Evolutionary conservation across 805 yeast species (phyloP), one percentile per base, ranked within the genome.

Genomic region (Torulaspora gathmanii): DNA sequence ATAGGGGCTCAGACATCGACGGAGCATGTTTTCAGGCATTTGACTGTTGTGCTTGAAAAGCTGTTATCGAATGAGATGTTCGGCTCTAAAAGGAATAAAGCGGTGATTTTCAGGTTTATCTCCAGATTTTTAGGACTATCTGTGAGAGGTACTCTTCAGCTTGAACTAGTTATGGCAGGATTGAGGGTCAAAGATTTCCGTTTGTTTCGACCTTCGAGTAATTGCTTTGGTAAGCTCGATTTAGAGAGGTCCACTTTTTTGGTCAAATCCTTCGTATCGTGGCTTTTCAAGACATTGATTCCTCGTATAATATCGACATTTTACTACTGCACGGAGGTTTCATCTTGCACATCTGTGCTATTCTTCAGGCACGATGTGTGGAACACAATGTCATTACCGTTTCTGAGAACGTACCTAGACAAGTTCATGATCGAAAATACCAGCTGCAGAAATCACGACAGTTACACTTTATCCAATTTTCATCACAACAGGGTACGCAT

Each of bases 291-390:
- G 0, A 31, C 28, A 0, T 71, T 80, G 40, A 51, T 86, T 0
- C 65, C 74, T 6, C 70, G 67, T 13, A 47, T 85, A 1, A 52
- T 86, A 0, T 61, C 69, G 0, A 61, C 75, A 0, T 78, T 77
- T 55, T 89, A 87, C 67, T 82, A 85, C 57, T 80, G 83, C 4
- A 82, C 93, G 0, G 84, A 81, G 38, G 62, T 70, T 1, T 74
- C 78, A 8, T 69, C 71, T 0, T 58, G 68, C 0, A 63, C 58
- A 8, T 63, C 65, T 3, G 46, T 78, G 0, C 42, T 70, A 0
- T 86, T 70, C 56, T 86, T 75, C 54, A 71, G 82, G 13, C 88
- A 80, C 43, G 69, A 65, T 19, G 62, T 68, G 1, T 88, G 95
- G 95, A 57, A 52, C 8, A 34, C 36, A 28, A 62, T 75, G 13